Base-by-base conservation (phyloP, 768 basidiomycete genomes). In the Podaxis rugospora region DNA sequence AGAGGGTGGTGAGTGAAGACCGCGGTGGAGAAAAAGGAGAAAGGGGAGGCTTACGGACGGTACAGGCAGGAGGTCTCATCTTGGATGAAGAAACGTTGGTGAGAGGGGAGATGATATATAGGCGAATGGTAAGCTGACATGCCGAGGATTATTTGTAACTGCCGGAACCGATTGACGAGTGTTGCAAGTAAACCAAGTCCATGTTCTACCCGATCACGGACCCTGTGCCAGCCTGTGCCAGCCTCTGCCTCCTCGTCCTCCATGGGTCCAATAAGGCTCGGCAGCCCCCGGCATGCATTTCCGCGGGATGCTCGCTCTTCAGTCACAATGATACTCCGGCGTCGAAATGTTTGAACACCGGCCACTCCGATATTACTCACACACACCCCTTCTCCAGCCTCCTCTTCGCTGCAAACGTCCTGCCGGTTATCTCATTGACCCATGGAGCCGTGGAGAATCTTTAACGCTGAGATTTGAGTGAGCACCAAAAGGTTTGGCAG, bases 181-280 rank as follows among this genome's bases (percentile, higher is more conserved):
- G 32, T 32, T 7, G 9, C 2, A 32, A 32, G 32, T 32, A 32
- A 32, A 32, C 9, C 9, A 32, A 32, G 2, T 35, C n/a, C 6
- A 2, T 28, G 14, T 59, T 21, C 14, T 36, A 25, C 35, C 58
- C 58, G 58, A 59, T 59, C 57, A 59, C 58, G 51, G 42, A 60
- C 49, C 46, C 54, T 55, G 49, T 57, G 28, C 10, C 5, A 28
- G 6, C 46, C 54, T 55, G 36, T 57, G 28, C 10, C 5, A 28
- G 6, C 46, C 54, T 55, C 36, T n/a, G 28, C 9, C 56, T 21
- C 57, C 59, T 53, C 51, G 59, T 32, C 58, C 58, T 59, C 58
- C 58, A 59, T 39, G 58, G 58, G 5, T 25, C 40, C 14, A 28
- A 27, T 36, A 11, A 16, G 16, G 27, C 32, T 46, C 59, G 51